phyloP scores from a whole-genome alignment of 192 early-diverging fungal genomes.

The Pecoramyces ruminantium region DNA sequence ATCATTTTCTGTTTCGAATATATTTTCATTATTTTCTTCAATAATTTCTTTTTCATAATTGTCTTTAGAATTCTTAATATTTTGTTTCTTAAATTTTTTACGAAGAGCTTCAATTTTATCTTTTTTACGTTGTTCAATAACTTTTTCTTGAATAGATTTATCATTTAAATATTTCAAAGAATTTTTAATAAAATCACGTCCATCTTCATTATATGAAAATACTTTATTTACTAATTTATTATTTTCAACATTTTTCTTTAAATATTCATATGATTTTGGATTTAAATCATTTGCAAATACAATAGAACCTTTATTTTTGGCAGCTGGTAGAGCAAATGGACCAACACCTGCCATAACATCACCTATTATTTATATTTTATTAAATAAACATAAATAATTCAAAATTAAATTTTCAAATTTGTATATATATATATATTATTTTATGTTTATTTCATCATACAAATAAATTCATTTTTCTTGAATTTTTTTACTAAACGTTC shows the following conservation, averaged over 20 bases:
- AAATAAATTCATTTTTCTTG: constrained; percentile 47
- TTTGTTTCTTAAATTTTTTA: constrained; percentile 9
- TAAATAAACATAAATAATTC: no score
- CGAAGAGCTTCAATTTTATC: background rate
- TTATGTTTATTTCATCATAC: constrained; percentile 14
- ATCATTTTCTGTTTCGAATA: constrained; percentile 3
- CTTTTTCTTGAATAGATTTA: background rate
- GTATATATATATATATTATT: no score
- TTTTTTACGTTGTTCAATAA: background rate
- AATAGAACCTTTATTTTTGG: constrained; percentile 43
- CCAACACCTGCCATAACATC: background rate
- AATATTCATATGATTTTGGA: constrained; percentile 64
- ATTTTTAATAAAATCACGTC: background rate
- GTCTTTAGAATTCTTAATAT: background rate
- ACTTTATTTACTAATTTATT: constrained; percentile 54
- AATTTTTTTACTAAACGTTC: constrained; percentile 73
- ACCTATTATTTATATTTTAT: background rate
- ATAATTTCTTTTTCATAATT: constrained; percentile 5
- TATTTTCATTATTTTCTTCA: constrained; percentile 1
- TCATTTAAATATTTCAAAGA: background rate
- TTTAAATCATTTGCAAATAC: constrained; percentile 98
- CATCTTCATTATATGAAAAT: background rate
- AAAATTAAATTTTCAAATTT: no score
- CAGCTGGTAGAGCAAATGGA: background rate
- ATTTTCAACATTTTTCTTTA: constrained; percentile 58